Conservation (phyloP, 306 rosid species). For the Trichosanthes cucumerina region DNA sequence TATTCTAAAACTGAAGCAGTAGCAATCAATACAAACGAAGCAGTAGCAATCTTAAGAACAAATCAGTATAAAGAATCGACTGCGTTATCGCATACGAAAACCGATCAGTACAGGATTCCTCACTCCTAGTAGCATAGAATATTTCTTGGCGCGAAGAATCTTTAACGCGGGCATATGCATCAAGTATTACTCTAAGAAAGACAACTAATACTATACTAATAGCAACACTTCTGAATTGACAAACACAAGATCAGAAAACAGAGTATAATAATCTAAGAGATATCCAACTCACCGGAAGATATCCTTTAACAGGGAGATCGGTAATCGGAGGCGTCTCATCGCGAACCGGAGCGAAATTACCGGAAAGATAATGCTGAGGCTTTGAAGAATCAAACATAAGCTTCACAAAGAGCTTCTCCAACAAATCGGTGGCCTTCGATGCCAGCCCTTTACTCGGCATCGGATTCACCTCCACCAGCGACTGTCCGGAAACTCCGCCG, state of each 20-base stretch:
- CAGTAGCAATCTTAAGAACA: not conserved
- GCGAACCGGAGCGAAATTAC: conserved; percentile 67
- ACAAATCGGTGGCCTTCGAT: conserved; percentile 42
- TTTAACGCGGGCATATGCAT: not conserved
- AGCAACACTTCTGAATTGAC: not conserved
- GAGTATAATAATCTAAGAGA: not conserved
- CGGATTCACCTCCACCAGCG: conserved; percentile 44
- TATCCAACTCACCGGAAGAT: conserved; percentile 54
- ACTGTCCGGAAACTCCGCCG: not conserved
- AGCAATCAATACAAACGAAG: not conserved
- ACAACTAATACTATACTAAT: not conserved
- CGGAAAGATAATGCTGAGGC: conserved; percentile 64
- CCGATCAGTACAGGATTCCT: not conserved
- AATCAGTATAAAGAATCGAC: not conserved
- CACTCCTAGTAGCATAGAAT: too few species aligned
- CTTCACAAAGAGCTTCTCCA: conserved; percentile 72
- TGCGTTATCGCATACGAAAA: not conserved
- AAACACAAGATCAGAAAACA: not conserved
- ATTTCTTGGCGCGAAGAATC: not conserved
- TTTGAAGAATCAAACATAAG: conserved; percentile 43
- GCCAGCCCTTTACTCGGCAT: conserved; percentile 55
- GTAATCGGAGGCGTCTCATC: conserved; percentile 76
- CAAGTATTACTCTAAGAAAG: not conserved
- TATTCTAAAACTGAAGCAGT: not conserved
- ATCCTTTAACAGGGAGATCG: conserved; percentile 50